These are phyloP conservation scores for Wickerhamiella parazyma DNA, from an alignment of 805 yeast species.

Conservation along the genomic window DNA sequence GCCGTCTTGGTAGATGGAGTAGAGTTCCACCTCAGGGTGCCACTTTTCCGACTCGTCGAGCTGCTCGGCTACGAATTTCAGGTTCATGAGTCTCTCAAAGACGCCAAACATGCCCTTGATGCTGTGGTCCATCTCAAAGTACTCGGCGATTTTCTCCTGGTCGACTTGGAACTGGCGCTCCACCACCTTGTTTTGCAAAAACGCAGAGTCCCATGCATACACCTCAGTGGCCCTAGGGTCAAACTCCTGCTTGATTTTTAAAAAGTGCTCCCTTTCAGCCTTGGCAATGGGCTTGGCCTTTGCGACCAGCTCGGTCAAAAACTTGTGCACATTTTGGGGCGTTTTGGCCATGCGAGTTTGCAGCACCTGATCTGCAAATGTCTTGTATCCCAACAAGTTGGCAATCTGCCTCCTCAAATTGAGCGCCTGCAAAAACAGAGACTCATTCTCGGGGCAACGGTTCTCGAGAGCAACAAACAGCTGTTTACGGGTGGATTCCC, in stretches of 20 bases:
- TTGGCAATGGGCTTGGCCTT: slow-evolving; percentile 49
- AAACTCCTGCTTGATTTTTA: slow-evolving; percentile 42
- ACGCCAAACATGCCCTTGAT: slow-evolving; percentile 55
- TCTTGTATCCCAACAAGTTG: slow-evolving; percentile 46
- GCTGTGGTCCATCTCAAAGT: slow-evolving; percentile 60
- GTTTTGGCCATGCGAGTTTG: slow-evolving; percentile 74
- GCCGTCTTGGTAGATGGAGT: slow-evolving; percentile 43
- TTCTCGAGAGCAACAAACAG: slow-evolving; percentile 58
- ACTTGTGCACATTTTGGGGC: slow-evolving; percentile 43
- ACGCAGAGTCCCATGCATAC: slow-evolving; percentile 65
- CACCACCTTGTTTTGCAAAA: slow-evolving; percentile 49
- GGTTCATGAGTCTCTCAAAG: slow-evolving; percentile 54
- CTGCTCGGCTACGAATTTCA: slow-evolving; percentile 49
- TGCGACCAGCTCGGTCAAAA: slow-evolving; percentile 45
- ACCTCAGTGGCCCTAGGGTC: slow-evolving; percentile 32
- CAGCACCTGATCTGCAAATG: slow-evolving; percentile 55
- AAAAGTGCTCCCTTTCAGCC: slow-evolving; percentile 37
- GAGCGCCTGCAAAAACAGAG: slow-evolving; percentile 45
- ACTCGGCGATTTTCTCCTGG: slow-evolving; percentile 56
- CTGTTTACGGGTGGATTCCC: slow-evolving; percentile 47
- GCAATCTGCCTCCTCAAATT: slow-evolving; percentile 51
- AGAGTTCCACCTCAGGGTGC: slow-evolving; percentile 69
- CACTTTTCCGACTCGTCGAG: slow-evolving; percentile 37
- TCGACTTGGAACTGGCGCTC: slow-evolving; percentile 62
- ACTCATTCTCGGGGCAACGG: slow-evolving; percentile 48